These are phyloP conservation scores for Ophiostoma populinum DNA, from an alignment of 2,329 filamentous ascomycete genomes.

Conservation along the genomic window DNA sequence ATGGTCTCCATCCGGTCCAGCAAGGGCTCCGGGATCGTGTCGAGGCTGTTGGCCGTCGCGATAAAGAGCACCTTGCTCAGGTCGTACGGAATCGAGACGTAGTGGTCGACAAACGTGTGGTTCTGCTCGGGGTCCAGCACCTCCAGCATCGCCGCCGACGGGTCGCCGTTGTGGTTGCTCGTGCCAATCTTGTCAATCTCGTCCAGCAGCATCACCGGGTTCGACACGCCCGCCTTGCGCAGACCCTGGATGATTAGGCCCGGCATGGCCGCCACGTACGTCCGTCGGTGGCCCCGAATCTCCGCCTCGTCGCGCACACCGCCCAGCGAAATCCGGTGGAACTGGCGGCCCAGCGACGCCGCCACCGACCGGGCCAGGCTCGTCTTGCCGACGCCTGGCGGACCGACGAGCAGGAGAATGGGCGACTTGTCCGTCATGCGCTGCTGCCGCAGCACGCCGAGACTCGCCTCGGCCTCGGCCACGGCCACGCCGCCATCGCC, in stretches of 20 bases:
- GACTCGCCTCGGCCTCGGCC: constrained; percentile 7
- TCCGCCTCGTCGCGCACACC: constrained; percentile 94
- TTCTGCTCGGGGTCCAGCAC: constrained; percentile 97
- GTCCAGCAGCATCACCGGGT: constrained; percentile 88
- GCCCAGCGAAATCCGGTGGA: constrained; percentile 90
- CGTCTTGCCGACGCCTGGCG: constrained; percentile 90
- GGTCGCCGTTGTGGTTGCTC: constrained; percentile 85
- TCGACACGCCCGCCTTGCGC: constrained; percentile 88
- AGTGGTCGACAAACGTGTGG: constrained; percentile 86
- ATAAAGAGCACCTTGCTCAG: constrained; percentile 95
- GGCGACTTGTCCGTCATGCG: constrained; percentile 88
- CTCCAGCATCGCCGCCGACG: constrained; percentile 93
- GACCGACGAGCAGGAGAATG: constrained; percentile 81
- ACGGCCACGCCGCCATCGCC: constrained; percentile 8
- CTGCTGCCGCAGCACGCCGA: constrained; percentile 25
- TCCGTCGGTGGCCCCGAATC: constrained; percentile 84
- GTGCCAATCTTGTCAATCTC: constrained; percentile 95
- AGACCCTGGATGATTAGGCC: constrained; percentile 84
- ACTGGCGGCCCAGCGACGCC: constrained; percentile 80
- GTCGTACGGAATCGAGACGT: constrained; percentile 88
- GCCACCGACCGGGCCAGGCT: constrained; percentile 88
- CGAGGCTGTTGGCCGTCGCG: constrained; percentile 84
- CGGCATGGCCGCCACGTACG: constrained; percentile 98
- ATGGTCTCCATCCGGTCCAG: constrained; percentile 97
- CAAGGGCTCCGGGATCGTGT: constrained; percentile 86